A percentile compares a stretch with the other conserved stretches of the same genome.
Conservation (phyloP, 768 basidiomycete genomes). For the Suillus sp. region DNA sequence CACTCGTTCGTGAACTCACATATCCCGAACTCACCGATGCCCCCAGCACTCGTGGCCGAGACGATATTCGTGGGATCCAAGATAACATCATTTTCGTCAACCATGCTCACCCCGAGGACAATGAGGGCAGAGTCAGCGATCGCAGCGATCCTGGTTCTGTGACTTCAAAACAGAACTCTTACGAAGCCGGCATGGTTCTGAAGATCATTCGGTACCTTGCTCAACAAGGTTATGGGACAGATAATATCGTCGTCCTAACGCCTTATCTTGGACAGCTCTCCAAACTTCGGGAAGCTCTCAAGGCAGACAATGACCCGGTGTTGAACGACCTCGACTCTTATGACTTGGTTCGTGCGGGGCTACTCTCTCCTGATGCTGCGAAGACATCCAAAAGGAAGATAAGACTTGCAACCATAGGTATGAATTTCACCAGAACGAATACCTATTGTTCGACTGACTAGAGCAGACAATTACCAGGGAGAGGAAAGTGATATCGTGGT, state of each 20-base stretch:
- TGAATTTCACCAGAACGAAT: constrained; percentile 11
- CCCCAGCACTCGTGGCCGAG: constrained; percentile 44
- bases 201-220: constrained; percentile 61
- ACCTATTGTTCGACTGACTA: not conserved
- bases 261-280: constrained; percentile 64
- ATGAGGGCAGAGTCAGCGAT: constrained; percentile 39
- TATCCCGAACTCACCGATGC: constrained; percentile 63
- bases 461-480: constrained; percentile 67
- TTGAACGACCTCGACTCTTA: constrained; percentile 60
- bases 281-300: constrained; percentile 44
- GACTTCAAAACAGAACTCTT: constrained; percentile 56
- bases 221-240: constrained; percentile 63
- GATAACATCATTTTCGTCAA: constrained; percentile 60
- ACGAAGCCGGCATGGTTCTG: constrained; percentile 58
- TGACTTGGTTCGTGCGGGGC: constrained; percentile 57
- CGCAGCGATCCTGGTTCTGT: constrained; percentile 43
- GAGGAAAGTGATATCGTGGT: constrained; percentile 68
- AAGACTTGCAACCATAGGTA: constrained; percentile 63
- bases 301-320: constrained; percentile 49
- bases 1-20: constrained; percentile 55
- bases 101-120: constrained; percentile 56
- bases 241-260: constrained; percentile 59
- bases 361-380: constrained; percentile 44
- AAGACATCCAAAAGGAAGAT: constrained; percentile 45
- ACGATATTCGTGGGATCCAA: constrained; percentile 50